Base-by-base conservation (phyloP, 1,284 basidiomycete species). In the Leucoagaricus sp. region DNA sequence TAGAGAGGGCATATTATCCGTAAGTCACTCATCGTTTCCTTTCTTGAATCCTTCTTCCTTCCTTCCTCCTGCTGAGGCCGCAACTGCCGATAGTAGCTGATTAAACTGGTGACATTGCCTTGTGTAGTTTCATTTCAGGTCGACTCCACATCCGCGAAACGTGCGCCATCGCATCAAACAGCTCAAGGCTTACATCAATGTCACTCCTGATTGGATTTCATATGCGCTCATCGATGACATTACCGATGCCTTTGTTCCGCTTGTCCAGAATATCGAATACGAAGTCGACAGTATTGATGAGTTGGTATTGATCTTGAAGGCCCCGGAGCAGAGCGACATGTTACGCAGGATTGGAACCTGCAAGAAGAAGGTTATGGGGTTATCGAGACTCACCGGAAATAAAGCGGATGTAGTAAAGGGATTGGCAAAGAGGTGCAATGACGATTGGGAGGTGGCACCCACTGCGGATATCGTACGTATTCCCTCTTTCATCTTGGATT, bases 401-500 rank as follows among this genome's bases (percentile, higher is more conserved):
- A 99, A 99, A 79, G 97, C 97, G 46, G 97, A 99, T 69, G 97
- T 99, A 60, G 97, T 99, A 61, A 99, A 99, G 71, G 97, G 97
- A 13, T 78, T 99, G 34, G 96, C 96, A 29, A 99, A 99, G 76
- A 83, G 96, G 61, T 96, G 96, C 69, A 99, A 99, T 70, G 97
- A 99, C 75, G 97, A 99, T 69, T 99, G 97, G 97, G 87, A 92
- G 55, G 92, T 99, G 8, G 96, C 97, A 13, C 97, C 97, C 0
- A 98, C 97, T 61, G 93, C 93, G 8, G 96, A 99, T 71, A 99
- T 99, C 62, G 96, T 93, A 61, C 64, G 88, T 75, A 28, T 41
- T 38, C 49, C 29, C 49, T 52, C 15, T 17, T 49, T 8, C 47
- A 56, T 9, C 45, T 12, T 19, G 41, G 42, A 60, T 57, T 53